Evolutionary conservation across 176 grass and related monocot genomes (phyloP).

Genomic region (Secale cereale): DNA sequence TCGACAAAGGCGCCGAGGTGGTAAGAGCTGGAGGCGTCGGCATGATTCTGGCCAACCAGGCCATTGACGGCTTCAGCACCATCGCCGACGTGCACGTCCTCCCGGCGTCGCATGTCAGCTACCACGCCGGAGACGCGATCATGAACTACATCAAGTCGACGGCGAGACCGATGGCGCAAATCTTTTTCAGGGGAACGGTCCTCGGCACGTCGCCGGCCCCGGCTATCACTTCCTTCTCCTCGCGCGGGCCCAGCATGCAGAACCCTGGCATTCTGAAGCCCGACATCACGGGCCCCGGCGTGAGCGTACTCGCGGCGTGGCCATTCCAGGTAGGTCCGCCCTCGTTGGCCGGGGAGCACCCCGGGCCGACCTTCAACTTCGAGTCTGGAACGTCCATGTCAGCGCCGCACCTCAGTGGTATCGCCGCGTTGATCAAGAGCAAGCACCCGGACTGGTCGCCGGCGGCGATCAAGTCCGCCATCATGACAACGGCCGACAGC

Average conservation of each 20-base stretch:
- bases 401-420: constrained; percentile 55
- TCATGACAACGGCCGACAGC: constrained; percentile 62
- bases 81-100: constrained; percentile 38
- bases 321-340: constrained; percentile 34
- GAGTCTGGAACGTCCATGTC: constrained; percentile 75
- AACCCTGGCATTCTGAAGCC: constrained; percentile 46
- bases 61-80: constrained; percentile 24
- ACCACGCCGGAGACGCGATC: constrained; percentile 15
- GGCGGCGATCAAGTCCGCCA: constrained; percentile 55
- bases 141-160: constrained; percentile 20
- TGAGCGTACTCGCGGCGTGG: constrained; percentile 56
- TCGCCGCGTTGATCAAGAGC: constrained; percentile 51
- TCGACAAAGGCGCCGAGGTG: constrained; percentile 6
- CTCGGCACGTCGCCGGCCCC: constrained; percentile 46
- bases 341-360: neutral
- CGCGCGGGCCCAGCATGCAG: constrained; percentile 29
- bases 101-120: constrained; percentile 39
- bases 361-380: constrained; percentile 24
- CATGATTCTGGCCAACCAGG: constrained; percentile 48
- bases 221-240: constrained; percentile 47
- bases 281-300: constrained; percentile 45
- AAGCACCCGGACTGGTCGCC: constrained; percentile 50
- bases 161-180: neutral
- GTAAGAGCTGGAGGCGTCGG: constrained; percentile 33
- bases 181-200: constrained; percentile 34